Conservation (phyloP, 2,329 filamentous ascomycete species). For the Penicillium sp. region DNA sequence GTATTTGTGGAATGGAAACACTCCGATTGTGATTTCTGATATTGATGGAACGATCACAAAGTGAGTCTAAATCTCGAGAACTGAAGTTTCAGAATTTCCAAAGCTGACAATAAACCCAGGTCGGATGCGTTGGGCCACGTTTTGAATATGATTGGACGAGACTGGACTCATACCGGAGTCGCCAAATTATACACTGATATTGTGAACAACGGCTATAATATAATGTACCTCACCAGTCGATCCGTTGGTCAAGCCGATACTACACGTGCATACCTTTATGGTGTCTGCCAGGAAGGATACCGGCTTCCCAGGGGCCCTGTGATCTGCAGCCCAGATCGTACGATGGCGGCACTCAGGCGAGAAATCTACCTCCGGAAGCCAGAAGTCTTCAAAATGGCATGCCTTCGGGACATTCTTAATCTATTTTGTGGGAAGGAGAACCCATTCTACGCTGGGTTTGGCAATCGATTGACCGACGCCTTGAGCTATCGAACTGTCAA, state of each 20-base stretch:
- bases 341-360: slow-evolving; percentile 85
- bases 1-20: slow-evolving; percentile 90
- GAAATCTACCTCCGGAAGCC: slow-evolving; percentile 96
- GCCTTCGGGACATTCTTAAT: slow-evolving; percentile 86
- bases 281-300: slow-evolving; percentile 85
- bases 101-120: slow-evolving; percentile 30
- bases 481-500: slow-evolving; percentile 95
- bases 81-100: background rate
- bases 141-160: slow-evolving; percentile 91
- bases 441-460: slow-evolving; percentile 96
- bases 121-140: slow-evolving; percentile 93
- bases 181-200: slow-evolving; percentile 98
- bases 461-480: slow-evolving; percentile 93
- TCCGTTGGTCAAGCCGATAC: slow-evolving; percentile 92
- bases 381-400: slow-evolving; percentile 99
- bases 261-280: slow-evolving; percentile 84
- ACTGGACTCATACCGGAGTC: slow-evolving; percentile 96
- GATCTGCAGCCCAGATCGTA: slow-evolving; percentile 91
- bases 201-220: slow-evolving; percentile 92
- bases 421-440: slow-evolving; percentile 76
- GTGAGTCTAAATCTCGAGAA: slow-evolving; percentile 32
- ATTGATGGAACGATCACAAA: slow-evolving; percentile 99
- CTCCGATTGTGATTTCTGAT: slow-evolving; percentile 95
- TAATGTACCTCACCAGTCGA: slow-evolving; percentile 94
- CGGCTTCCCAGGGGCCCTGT: slow-evolving; percentile 85